phyloP scores from a whole-genome alignment of 108 stramenopile genomes.

The Epipyxis sp. region DNA sequence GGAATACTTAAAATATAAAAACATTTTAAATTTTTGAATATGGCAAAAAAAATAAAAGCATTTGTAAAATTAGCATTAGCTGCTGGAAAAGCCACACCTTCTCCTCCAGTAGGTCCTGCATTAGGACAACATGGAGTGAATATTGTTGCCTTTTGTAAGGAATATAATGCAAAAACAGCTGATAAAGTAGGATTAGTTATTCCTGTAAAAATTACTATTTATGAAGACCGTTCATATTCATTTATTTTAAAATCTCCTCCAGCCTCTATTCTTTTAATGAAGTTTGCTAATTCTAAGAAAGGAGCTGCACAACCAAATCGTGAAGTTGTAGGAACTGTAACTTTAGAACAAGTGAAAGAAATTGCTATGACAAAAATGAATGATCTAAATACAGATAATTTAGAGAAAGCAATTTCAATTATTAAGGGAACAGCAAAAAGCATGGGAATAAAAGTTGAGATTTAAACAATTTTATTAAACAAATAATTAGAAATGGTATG shows the following conservation, averaged over 20 bases:
- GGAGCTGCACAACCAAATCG: slow-evolving; percentile 24
- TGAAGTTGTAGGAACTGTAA: slow-evolving; percentile 3
- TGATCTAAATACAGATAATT: slow-evolving; percentile 14
- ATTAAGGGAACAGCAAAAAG: slow-evolving; percentile 31
- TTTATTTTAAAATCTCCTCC: slow-evolving; percentile 29
- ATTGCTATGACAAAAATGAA: slow-evolving; percentile 18
- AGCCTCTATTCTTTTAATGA: slow-evolving; percentile 11
- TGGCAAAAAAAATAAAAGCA: slow-evolving; percentile 16
- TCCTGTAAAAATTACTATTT: slow-evolving; percentile 19
- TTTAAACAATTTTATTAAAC: background rate
- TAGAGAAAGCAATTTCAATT: slow-evolving; percentile 16
- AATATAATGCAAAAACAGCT: too few species aligned
- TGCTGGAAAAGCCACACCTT: background rate
- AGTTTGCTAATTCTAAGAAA: slow-evolving; percentile 8
- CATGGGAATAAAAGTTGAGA: slow-evolving; percentile 9
- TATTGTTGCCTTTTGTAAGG: too few species aligned
- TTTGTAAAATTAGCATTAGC: slow-evolving; percentile 2
- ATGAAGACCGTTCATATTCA: slow-evolving; percentile 12
- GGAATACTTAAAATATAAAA: too few species aligned
- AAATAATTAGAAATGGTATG: slow-evolving; percentile 4
- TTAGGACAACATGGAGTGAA: too few species aligned
- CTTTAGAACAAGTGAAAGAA: slow-evolving; percentile 19
- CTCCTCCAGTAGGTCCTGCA: slow-evolving; percentile 1
- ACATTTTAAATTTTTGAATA: too few species aligned
- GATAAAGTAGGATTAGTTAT: slow-evolving; percentile 8